Evolutionary conservation across 805 yeast species (phyloP).

Genomic region (Wickerhamomyces queroliae): DNA sequence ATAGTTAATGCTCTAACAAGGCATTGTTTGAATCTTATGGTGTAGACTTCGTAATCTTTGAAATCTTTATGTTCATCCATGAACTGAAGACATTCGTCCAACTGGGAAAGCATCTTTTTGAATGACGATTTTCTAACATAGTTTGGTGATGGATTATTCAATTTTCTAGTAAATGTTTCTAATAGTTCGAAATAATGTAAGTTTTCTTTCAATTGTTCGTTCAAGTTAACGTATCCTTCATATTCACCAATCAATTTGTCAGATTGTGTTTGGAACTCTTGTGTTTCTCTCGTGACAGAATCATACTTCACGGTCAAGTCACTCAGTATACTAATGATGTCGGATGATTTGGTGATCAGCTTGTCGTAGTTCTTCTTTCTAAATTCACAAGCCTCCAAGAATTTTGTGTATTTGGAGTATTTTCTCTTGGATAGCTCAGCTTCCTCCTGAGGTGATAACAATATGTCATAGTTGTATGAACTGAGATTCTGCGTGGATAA

Average conservation of each 20-base stretch:
- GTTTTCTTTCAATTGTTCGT: conserved; percentile 38
- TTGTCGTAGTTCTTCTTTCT: conserved; percentile 25
- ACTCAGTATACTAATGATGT: conserved; percentile 39
- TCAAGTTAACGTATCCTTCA: conserved; percentile 32
- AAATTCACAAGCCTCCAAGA: conserved; percentile 26
- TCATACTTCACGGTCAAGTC: conserved; percentile 46
- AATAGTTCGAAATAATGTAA: conserved; percentile 63
- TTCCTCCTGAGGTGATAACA: conserved; percentile 36
- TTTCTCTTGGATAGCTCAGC: conserved; percentile 31
- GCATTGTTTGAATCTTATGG: conserved; percentile 74
- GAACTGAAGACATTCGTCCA: conserved; percentile 66
- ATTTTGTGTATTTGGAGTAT: conserved; percentile 23
- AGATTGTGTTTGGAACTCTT: conserved; percentile 55
- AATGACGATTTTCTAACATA: conserved; percentile 58
- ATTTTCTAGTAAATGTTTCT: conserved; percentile 59
- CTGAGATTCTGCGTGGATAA: conserved; percentile 31
- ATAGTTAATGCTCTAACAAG: conserved; percentile 75
- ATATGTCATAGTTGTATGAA: conserved; percentile 35
- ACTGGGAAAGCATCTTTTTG: conserved; percentile 41
- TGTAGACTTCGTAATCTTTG: conserved; percentile 64
- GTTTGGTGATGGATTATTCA: conserved; percentile 67
- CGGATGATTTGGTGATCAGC: conserved; percentile 41
- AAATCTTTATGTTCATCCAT: conserved; percentile 50
- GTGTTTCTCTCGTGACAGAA: conserved; percentile 55
- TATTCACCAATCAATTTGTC: conserved; percentile 43